Conservation (phyloP, 1,284 basidiomycete genomes). For the Puccinia coronata region DNA sequence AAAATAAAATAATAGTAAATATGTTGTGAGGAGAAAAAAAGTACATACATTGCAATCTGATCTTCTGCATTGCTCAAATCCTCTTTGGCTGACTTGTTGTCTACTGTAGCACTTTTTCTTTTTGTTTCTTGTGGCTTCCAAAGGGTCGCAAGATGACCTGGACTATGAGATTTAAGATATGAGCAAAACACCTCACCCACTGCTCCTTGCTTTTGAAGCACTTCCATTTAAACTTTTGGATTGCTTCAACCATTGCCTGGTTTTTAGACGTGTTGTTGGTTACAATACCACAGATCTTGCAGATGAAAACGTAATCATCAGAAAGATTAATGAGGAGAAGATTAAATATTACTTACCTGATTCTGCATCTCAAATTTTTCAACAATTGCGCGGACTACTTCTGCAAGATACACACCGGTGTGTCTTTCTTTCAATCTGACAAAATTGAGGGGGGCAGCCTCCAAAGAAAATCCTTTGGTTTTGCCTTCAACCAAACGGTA, state of each 20-base stretch:
- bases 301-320: background rate
- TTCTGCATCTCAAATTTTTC: constrained; percentile 21
- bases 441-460: constrained; percentile 6
- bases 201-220: too few relatives aligned
- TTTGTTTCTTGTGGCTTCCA: constrained; percentile 3
- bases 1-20: background rate
- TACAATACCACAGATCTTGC: background rate
- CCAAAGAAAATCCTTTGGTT: too few relatives aligned
- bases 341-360: background rate
- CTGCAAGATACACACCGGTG: background rate
- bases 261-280: constrained; percentile 14
- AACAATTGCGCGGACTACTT: background rate
- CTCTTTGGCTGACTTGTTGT: background rate
- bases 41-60: background rate
- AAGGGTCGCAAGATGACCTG: too few relatives aligned
- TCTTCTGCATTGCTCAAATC: background rate
- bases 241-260: too few relatives aligned
- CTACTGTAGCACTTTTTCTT: background rate
- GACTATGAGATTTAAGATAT: too few relatives aligned
- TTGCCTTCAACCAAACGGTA: too few relatives aligned
- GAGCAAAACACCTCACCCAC: too few relatives aligned
- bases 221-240: too few relatives aligned
- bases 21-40: background rate
- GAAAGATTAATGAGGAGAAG: too few relatives aligned
- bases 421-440: too few relatives aligned